phyloP scores from a whole-genome alignment of 257 asterid genomes.

The Ajuga chamaepitys region DNA sequence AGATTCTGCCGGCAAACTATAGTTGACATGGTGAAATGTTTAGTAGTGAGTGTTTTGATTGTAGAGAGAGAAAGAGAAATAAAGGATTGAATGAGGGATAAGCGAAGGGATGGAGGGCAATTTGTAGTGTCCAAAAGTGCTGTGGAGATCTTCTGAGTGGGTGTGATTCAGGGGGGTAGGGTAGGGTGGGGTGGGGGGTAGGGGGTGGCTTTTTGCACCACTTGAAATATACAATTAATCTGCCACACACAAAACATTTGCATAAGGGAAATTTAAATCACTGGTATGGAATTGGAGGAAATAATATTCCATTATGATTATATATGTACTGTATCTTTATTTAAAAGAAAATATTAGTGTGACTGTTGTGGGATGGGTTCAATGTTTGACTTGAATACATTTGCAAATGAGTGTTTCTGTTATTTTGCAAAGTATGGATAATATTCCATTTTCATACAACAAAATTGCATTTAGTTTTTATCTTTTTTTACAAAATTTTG shows the following conservation, averaged over 20 bases:
- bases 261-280: neutral
- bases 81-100: constrained; percentile 41
- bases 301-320: neutral
- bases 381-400: neutral
- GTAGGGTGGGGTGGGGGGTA: neutral
- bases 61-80: constrained; percentile 1
- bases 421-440: neutral
- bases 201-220: constrained; percentile 36
- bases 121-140: constrained; percentile 69
- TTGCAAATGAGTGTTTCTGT: neutral
- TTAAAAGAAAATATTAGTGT: too few species aligned
- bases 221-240: constrained; percentile 40
- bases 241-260: constrained; percentile 14
- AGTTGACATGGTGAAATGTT: constrained; percentile 42
- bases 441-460: neutral
- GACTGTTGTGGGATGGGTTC: neutral
- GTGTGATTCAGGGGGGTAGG: neutral
- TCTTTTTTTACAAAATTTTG: too few species aligned
- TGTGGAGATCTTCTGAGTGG: constrained; percentile 15
- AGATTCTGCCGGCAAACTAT: constrained; percentile 39
- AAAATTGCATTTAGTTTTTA: neutral
- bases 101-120: constrained; percentile 47
- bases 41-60: neutral
- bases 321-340: neutral
- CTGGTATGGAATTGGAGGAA: neutral